phyloP scores from a whole-genome alignment of 371 early-diverging fungal species.

The Globomyces sp. region DNA sequence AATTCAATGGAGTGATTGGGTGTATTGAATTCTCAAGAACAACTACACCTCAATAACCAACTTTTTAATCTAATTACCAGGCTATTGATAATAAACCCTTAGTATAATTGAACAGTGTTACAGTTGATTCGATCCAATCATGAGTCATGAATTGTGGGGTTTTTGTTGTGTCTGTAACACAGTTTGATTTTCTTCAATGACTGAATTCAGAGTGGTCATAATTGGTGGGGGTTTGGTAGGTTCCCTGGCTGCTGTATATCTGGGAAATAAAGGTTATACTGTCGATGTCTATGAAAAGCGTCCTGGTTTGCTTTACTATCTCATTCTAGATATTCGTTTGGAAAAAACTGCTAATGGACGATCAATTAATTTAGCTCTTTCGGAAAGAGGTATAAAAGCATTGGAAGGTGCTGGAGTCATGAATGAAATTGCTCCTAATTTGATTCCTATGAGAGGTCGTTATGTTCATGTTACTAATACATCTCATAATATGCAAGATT shows the following conservation, averaged over 20 bases:
- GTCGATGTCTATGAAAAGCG: constrained; percentile 86
- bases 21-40: no score
- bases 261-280: constrained; percentile 89
- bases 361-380: constrained; percentile 94
- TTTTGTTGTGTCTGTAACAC: no score
- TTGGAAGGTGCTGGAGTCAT: constrained; percentile 72
- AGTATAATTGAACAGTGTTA: no score
- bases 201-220: constrained; percentile 48
- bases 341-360: constrained; percentile 51
- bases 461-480: constrained; percentile 85
- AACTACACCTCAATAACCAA: no score
- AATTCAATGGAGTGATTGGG: no score
- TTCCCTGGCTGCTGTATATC: constrained; percentile 81
- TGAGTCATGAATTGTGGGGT: no score
- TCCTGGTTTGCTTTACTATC: constrained; percentile 55
- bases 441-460: constrained; percentile 91
- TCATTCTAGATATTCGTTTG: constrained; percentile 40
- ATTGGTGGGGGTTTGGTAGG: constrained; percentile 96
- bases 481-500: constrained; percentile 72
- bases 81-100: no score
- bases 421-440: constrained; percentile 60
- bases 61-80: no score
- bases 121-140: no score
- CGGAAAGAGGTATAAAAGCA: constrained; percentile 84
- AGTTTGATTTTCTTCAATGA: no score